Conservation (phyloP, 768 basidiomycete species). For the Agaricus sinodeliciosus region DNA sequence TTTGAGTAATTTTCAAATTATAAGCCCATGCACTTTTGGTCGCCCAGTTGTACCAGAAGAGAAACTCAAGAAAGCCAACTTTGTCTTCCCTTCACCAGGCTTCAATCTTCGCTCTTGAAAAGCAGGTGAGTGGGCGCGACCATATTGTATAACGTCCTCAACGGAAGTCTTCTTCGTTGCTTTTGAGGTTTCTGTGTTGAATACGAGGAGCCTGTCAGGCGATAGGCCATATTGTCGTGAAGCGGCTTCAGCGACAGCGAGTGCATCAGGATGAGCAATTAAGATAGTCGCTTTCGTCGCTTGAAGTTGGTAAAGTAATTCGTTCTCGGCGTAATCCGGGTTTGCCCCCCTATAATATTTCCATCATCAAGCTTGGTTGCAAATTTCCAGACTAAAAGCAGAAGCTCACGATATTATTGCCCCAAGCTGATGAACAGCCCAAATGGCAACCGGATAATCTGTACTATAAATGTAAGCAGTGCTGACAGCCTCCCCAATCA, state of each 20-base stretch:
- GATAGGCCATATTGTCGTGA: slow-evolving; percentile 30
- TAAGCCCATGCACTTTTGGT: slow-evolving; percentile 45
- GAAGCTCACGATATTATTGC: slow-evolving; percentile 55
- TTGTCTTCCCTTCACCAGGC: slow-evolving; percentile 59
- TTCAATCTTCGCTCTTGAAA: slow-evolving; percentile 46
- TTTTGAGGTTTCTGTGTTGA: slow-evolving; percentile 22
- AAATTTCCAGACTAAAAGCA: too few relatives aligned
- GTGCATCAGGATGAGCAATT: slow-evolving; percentile 38
- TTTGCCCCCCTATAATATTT: slow-evolving; percentile 45
- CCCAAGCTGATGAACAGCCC: slow-evolving; percentile 52
- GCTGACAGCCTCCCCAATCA: neutral
- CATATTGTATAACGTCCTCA: slow-evolving; percentile 41
- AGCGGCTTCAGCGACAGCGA: slow-evolving; percentile 37
- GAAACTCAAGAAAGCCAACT: slow-evolving; percentile 65
- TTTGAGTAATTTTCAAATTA: neutral
- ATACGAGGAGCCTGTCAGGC: slow-evolving; percentile 35
- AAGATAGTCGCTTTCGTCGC: slow-evolving; percentile 41
- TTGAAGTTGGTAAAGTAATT: slow-evolving; percentile 50
- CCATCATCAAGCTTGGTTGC: neutral
- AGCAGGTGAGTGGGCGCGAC: slow-evolving; percentile 27
- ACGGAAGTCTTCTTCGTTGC: slow-evolving; percentile 27
- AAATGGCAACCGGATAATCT: slow-evolving; percentile 53
- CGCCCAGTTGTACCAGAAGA: slow-evolving; percentile 71
- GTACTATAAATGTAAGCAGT: neutral
- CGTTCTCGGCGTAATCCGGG: slow-evolving; percentile 46